These are phyloP conservation scores for Sarocladium brachiariae DNA, from an alignment of 2,329 filamentous ascomycete genomes.

Conservation along the genomic window DNA sequence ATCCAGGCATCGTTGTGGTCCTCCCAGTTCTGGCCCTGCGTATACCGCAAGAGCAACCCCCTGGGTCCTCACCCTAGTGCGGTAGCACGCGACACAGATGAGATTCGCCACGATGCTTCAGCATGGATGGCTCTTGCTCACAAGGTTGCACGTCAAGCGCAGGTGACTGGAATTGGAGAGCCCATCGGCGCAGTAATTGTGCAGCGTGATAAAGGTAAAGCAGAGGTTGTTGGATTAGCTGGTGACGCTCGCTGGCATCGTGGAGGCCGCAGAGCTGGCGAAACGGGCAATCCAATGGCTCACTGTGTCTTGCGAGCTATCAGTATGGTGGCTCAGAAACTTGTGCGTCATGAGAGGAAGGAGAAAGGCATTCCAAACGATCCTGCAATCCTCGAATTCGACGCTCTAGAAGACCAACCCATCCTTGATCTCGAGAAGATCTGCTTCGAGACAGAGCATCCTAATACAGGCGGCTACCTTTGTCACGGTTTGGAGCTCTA, in stretches of 20 bases:
- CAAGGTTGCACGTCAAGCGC: conserved; percentile 53
- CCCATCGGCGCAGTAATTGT: conserved; percentile 70
- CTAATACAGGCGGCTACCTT: conserved; percentile 74
- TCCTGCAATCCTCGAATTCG: conserved; percentile 42
- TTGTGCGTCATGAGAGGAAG: conserved; percentile 48
- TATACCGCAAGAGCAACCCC: conserved; percentile 82
- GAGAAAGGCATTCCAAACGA: conserved; percentile 27
- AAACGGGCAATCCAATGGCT: conserved; percentile 65
- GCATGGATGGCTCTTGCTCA: conserved; percentile 64
- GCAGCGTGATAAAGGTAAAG: conserved; percentile 47
- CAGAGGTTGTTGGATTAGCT: conserved; percentile 62
- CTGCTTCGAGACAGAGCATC: conserved; percentile 58
- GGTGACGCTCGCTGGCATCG: conserved; percentile 68
- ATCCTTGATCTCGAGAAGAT: conserved; percentile 59
- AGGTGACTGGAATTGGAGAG: conserved; percentile 54
- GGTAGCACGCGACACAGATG: conserved; percentile 61
- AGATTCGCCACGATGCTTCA: conserved; percentile 57
- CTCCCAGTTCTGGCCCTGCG: conserved; percentile 71
- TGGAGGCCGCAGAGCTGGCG: conserved; percentile 28
- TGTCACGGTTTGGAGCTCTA: conserved; percentile 93
- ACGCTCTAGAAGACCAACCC: conserved; percentile 61
- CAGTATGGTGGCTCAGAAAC: conserved; percentile 70
- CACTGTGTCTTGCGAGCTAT: conserved; percentile 74
- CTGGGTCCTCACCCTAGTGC: conserved; percentile 76
- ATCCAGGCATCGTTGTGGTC: conserved; percentile 71